Evolutionary conservation across 805 yeast genomes (phyloP), one percentile per base, ranked within the genome.

Genomic region (Kodamaea leandrae): DNA sequence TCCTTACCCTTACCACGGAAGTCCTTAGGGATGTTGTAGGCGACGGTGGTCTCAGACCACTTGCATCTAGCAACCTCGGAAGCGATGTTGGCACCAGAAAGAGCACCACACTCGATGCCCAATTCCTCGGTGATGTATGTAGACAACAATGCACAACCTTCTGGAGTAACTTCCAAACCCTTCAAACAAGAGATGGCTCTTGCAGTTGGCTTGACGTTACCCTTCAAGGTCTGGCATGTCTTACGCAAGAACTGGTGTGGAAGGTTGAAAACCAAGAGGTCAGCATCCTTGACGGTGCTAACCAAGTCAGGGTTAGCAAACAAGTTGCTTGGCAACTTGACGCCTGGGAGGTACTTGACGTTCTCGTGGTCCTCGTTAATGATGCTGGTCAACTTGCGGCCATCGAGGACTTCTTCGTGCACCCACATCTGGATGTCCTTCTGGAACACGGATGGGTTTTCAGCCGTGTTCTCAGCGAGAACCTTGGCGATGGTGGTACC

Each of bases 11-110:
- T 54, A 38, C 74, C 74, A 43, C 61, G 46, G 54, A 60, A 69
- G 50, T 68, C 71, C 2, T 41, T 37, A 3, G 75, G 75, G 15
- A 57, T 38, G 40, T 55, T 60, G 56, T 70, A 70, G 33, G 72
- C 75, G 19, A 70, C 63, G 14, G 74, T 65, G 32, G 75, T 68
- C 54, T 70, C 75, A 41, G 74, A 67, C 74, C 74, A 70, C 47
- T 67, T 65, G 49, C 66, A 61, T 53, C 68, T 60, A 44, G 75
- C 75, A 20, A 70, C 72, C 52, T 70, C 75, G 17, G 66, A 64
- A 43, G 75, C 75, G 43, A 70, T 60, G 53, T 70, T 70, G 42
- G 75, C 75, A n/a, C 75, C 75, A n/a, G 71, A 64, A 38, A 70
- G 57, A 4, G 68, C 74, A 41, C 74, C 75, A 48, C 75, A 70